Base-by-base conservation (phyloP, 2,329 filamentous ascomycete species). In the Lachnum nothofagi region DNA sequence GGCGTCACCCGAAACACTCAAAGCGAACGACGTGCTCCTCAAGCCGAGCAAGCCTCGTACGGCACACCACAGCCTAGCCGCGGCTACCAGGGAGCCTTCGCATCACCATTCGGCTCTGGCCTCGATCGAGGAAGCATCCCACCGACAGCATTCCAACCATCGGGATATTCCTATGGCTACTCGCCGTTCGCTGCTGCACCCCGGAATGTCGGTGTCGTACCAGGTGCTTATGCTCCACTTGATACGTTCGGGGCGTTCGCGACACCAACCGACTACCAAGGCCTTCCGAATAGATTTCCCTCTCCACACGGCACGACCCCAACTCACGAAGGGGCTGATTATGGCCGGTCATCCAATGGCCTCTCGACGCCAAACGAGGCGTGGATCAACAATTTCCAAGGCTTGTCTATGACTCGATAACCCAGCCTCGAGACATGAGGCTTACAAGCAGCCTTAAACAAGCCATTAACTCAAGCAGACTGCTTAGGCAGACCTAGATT, bases 351-450 rank as follows among this genome's bases (percentile, higher is more conserved):
- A 75, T 60, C 71, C 58, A 54, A 65, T 64, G 49, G 60, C 58
- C 43, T 68, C 65, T 51, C 65, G 58, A 40, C 59, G 58, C 20
- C 68, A 61, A 61, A 58, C 14, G 67, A 74, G 41, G 82, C 86
- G 42, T 87, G 84, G 83, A 69, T 76, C 22, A 70, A 48, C 24
- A 72, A 45, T 5, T 88, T 88, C 64, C 85, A 89, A 64, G 79
- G 85, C 8, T 70, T 90, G 16, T 90, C 86, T 2, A 75, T 90
- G 54, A 86, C 54, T 44, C 63, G 62, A 27, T 66, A 60, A 47
- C 31, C 5, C 14, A 14, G 31, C 3, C 5, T 16, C 17, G 31
- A 14, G 17, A 14, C 14, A 34, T 5, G 8, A 34, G 14, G n/a
- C n/a, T n/a, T 16, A 34, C 14, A 14, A 16, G 14, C 14, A 33